Percentiles rank a stretch among this genome's conserved stretches.
Conservation (phyloP, 352 stramenopile genomes). For the Phytopythium mirpurense region DNA sequence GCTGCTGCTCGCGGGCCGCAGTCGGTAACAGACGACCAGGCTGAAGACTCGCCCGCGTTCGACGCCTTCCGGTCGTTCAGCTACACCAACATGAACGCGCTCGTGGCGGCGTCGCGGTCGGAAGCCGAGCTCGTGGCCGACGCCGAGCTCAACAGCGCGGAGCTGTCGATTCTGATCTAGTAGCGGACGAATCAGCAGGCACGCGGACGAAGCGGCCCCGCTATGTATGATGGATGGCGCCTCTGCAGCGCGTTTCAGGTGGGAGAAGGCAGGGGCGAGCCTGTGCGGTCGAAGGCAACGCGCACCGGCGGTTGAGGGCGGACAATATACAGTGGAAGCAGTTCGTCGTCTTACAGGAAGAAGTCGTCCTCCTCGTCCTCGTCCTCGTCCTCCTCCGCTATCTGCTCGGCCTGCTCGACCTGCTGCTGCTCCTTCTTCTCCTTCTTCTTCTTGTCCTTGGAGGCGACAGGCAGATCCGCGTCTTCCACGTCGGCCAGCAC, state of each 20-base stretch:
- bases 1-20: neutral
- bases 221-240: neutral
- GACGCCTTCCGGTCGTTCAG: slow-evolving; percentile 77
- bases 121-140: slow-evolving; percentile 65
- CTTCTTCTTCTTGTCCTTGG: slow-evolving; percentile 21
- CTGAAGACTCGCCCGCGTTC: slow-evolving; percentile 1
- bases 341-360: slow-evolving; percentile 43
- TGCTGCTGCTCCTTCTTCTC: slow-evolving; percentile 30
- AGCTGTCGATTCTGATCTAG: slow-evolving; percentile 72
- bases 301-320: neutral
- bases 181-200: too few relatives aligned
- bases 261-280: slow-evolving; percentile 1
- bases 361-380: slow-evolving; percentile 64
- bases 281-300: neutral
- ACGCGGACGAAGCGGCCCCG: too few relatives aligned
- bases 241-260: neutral
- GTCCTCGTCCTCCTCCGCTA: slow-evolving; percentile 20
- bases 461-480: slow-evolving; percentile 12
- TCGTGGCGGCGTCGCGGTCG: slow-evolving; percentile 64
- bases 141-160: slow-evolving; percentile 32
- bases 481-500: slow-evolving; percentile 48
- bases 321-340: slow-evolving; percentile 1
- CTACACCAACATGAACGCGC: slow-evolving; percentile 85
- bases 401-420: slow-evolving; percentile 12
- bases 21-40: neutral